Evolutionary conservation across 495 filamentous ascomycete species (phyloP).

Genomic region (Lophium mytilinum): DNA sequence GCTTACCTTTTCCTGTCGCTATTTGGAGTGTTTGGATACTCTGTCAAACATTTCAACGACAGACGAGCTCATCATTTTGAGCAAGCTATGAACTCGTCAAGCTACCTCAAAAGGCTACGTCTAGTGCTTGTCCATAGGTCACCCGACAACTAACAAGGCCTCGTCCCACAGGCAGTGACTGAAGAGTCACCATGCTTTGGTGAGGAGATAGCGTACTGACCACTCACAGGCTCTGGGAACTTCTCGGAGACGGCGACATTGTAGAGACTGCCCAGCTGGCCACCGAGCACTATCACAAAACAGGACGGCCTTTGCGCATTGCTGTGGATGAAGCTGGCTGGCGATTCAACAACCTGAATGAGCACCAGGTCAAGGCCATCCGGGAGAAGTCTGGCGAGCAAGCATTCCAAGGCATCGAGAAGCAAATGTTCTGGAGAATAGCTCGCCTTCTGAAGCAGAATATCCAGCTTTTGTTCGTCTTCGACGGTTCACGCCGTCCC

Average conservation of each 20-base stretch:
- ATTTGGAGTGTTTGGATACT: no score
- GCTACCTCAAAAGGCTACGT: no score
- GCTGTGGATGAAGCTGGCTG: slow-evolving; percentile 30
- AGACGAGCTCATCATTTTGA: no score
- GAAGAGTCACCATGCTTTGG: no score
- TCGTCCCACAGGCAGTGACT: no score
- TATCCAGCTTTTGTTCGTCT: slow-evolving; percentile 28
- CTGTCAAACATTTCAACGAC: no score
- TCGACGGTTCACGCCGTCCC: slow-evolving; percentile 21
- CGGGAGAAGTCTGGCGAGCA: slow-evolving; percentile 17
- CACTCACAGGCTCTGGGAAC: slow-evolving; percentile 22
- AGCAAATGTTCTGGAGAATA: slow-evolving; percentile 24
- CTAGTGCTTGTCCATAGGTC: no score
- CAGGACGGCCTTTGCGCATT: slow-evolving; percentile 20
- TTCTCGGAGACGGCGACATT: slow-evolving; percentile 22
- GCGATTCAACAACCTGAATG: slow-evolving; percentile 27
- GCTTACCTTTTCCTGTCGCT: no score
- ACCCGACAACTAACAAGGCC: no score
- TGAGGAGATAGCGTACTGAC: no score
- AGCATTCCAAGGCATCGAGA: slow-evolving; percentile 26
- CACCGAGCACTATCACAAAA: slow-evolving; percentile 9
- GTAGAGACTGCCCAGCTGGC: slow-evolving; percentile 20
- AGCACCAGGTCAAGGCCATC: slow-evolving; percentile 18
- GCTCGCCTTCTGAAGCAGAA: slow-evolving; percentile 20
- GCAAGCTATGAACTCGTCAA: no score